phyloP scores from a whole-genome alignment of 257 asterid genomes.

The Ajuga chamaepitys region DNA sequence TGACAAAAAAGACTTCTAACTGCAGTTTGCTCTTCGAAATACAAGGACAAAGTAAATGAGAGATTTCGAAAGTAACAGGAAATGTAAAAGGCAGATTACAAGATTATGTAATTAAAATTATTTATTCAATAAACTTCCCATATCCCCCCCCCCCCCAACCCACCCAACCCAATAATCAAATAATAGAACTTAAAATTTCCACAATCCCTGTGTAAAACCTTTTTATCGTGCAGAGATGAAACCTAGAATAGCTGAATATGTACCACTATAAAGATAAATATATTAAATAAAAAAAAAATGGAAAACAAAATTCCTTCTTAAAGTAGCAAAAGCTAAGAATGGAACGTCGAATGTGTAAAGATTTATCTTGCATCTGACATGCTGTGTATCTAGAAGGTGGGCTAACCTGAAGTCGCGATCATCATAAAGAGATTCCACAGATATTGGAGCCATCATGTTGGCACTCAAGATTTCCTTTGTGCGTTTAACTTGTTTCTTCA shows the following conservation, averaged over 20 bases:
- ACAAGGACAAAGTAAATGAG: neutral
- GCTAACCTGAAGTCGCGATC: slow-evolving; percentile 90
- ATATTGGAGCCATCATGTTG: slow-evolving; percentile 83
- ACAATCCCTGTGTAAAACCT: neutral
- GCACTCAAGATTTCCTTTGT: slow-evolving; percentile 98
- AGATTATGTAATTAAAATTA: neutral
- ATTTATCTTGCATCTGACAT: neutral
- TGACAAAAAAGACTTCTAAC: neutral
- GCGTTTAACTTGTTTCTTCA: slow-evolving; percentile 96
- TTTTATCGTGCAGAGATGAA: neutral
- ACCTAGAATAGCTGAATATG: neutral
- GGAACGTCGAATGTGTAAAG: neutral
- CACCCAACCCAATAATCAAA: neutral
- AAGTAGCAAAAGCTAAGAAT: neutral
- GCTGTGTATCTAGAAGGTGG: neutral
- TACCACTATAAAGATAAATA: neutral
- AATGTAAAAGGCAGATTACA: neutral
- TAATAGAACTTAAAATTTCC: neutral
- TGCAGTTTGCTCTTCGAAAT: neutral
- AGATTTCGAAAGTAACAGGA: neutral
- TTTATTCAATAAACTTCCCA: neutral
- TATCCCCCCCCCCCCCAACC: neutral
- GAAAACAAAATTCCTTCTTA: neutral
- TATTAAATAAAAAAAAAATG: neutral
- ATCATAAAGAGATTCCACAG: slow-evolving; percentile 87